Base-by-base conservation (phyloP, 768 basidiomycete species). In the Dacryopinax primogenitus region DNA sequence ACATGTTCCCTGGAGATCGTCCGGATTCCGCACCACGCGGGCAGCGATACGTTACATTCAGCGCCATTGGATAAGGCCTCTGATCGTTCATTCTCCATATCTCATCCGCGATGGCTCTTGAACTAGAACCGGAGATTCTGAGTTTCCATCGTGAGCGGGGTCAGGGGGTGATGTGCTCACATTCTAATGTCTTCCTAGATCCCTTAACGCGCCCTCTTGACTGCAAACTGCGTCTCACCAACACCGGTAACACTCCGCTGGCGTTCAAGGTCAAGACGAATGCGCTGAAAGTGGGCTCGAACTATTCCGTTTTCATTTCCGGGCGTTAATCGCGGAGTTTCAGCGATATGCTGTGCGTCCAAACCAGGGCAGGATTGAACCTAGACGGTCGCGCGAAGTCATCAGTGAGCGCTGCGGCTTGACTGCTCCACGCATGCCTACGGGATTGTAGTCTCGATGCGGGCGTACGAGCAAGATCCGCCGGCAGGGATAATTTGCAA, bases 261-360 rank as follows among this genome's bases (percentile, higher is more conserved):
- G 51, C 51, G 11, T 58, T 58, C 51, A 58, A 58, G 21, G 51
- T 58, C 13, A 58, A 58, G 51, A 58, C 51, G 26, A 58, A 23
- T 23, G 11, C 51, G 21, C 26, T 30, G 15, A 28, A 28, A 15
- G 51, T 58, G 18, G 3, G 51, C 3, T 7, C 51, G 26, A 21
- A 6, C 6, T 23, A 13, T 2, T 13, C 32, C 30, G 13, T 6
- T 7, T 6, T 30, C 26, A 58, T 3, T 23, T 15, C 23, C 41
- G 4, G 18, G 16, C 41, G 18, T 44, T 18, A 23, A 18, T 7
- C 6, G 3, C 16, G 26, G 26, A 4, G 11, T 58, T 6, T 13
- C 21, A 58, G 51, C 23, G 51, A 32, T 58, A 58, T 58, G 30
- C 51, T 6, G 51, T 58, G 23, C 51, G 51, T 9, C 51, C 51